Base-by-base conservation (phyloP, 1,139 yeast species). In the Taphrina communis region DNA sequence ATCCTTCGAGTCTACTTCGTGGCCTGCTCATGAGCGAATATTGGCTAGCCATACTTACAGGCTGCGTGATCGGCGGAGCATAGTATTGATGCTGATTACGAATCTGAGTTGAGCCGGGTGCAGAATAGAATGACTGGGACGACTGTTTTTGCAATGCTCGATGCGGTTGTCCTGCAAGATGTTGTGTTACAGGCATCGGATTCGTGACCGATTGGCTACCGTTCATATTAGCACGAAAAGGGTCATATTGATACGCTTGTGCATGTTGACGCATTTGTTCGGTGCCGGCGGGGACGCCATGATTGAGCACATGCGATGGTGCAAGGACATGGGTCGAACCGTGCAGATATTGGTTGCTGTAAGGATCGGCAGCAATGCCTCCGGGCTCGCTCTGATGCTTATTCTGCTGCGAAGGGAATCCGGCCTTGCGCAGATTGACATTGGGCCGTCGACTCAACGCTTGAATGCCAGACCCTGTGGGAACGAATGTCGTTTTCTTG, bases 361-460 rank as follows among this genome's bases (percentile, higher is more conserved):
- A 44, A 1, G 4, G 48, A 39, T 39, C 6, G 42, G 2, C 14
- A 14, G 42, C 42, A 39, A 14, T 39, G 42, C 42, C 6, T 14
- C 42, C 42, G 2, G 42, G 42, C 42, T 14, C 6, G 14, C 11
- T 39, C 11, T 39, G 42, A 9, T 44, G 48, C n/a, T 44, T 7
- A n/a, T 3, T 44, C n/a, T 44, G 51, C 31, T 44, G 62, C 12
- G 62, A 58, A 1, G 62, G 62, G 53, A 58, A 58, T n/a, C 50
- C 60, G 39, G 60, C 60, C 17, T 19, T 38, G 11, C 60, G 46
- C 35, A 56, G 39, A 19, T 19, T 7, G 3, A 41, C 4, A 41
- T 56, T 56, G 1, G 60, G 60, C 12, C 46, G 35, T 5, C 3
- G 17, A 6, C 50, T 48, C 25, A 53, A 21, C 6, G 9, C 4